These are phyloP conservation scores for Colletotrichum somersetense DNA, from an alignment of 2,329 filamentous ascomycete genomes.

Conservation along the genomic window DNA sequence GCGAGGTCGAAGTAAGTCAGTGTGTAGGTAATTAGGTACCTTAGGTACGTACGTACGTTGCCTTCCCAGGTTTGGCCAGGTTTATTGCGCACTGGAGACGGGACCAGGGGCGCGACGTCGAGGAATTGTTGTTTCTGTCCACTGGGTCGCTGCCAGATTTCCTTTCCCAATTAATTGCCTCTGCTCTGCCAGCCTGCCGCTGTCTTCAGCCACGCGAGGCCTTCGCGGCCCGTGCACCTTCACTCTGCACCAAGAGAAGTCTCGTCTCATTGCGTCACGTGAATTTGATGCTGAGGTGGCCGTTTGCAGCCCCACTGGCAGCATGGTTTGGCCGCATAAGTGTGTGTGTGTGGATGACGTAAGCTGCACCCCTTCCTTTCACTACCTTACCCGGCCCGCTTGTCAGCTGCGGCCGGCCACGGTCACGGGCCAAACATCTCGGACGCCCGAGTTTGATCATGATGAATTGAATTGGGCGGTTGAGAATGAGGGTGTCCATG, in stretches of 20 bases:
- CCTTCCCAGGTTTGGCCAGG: slow-evolving; percentile 11
- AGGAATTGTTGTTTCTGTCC: slow-evolving; percentile 5
- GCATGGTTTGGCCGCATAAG: slow-evolving; percentile 27
- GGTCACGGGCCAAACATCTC: background rate
- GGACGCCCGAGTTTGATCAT: background rate
- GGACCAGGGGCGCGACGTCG: slow-evolving; percentile 8
- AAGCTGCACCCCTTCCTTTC: background rate
- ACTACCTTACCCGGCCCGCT: background rate
- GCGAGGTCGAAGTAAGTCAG: slow-evolving; percentile 10
- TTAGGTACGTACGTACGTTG: background rate
- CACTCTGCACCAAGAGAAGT: background rate
- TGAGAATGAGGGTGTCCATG: background rate
- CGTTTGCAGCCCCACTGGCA: slow-evolving; percentile 17
- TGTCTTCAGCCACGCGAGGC: slow-evolving; percentile 27
- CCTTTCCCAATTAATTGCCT: slow-evolving; percentile 7
- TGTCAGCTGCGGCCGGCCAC: background rate
- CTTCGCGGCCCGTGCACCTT: slow-evolving; percentile 13
- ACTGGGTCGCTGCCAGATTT: slow-evolving; percentile 12
- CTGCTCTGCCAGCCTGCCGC: background rate
- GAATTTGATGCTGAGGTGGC: slow-evolving; percentile 33
- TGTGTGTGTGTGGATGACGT: slow-evolving; percentile 25
- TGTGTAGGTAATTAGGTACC: background rate
- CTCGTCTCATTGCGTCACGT: slow-evolving; percentile 20
- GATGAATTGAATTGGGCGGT: background rate
- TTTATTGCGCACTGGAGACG: slow-evolving; percentile 3